These are phyloP conservation scores for Tuber calosporum DNA, from an alignment of 495 filamentous ascomycete species.

Conservation along the genomic window DNA sequence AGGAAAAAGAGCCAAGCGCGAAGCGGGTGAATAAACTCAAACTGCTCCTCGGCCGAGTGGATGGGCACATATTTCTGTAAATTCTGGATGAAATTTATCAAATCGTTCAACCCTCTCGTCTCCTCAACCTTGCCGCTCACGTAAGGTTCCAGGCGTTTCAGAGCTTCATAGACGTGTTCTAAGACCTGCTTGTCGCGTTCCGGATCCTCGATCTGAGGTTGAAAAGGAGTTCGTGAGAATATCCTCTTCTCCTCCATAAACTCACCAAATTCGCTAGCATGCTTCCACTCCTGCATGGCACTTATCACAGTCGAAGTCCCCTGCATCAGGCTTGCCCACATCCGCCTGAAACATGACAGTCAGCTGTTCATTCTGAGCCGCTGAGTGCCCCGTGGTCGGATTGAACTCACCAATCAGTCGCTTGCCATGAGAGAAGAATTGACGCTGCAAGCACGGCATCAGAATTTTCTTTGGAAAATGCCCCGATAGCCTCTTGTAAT, in stretches of 20 bases:
- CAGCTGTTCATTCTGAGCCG: conserved; percentile 18
- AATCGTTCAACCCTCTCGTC: conserved; percentile 64
- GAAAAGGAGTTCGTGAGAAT: conserved; percentile 57
- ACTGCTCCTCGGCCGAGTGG: conserved; percentile 69
- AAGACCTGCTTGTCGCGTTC: conserved; percentile 63
- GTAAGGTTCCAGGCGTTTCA: conserved; percentile 63
- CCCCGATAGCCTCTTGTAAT: conserved; percentile 73
- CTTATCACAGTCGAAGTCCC: conserved; percentile 84
- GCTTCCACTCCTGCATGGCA: conserved; percentile 87
- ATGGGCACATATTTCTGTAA: conserved; percentile 67
- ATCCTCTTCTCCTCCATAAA: conserved; percentile 71
- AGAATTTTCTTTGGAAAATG: conserved; percentile 77
- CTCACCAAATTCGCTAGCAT: conserved; percentile 75
- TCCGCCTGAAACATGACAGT: conserved; percentile 56
- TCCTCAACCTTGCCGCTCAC: conserved; percentile 68
- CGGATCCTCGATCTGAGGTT: conserved; percentile 46
- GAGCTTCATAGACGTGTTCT: conserved; percentile 57
- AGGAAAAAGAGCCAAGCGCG: conserved; percentile 94
- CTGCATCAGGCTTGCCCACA: conserved; percentile 85
- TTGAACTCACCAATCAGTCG: conserved; percentile 78
- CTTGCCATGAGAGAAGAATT: conserved; percentile 90
- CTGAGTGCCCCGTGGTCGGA: conserved; percentile 20
- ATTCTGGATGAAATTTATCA: conserved; percentile 72
- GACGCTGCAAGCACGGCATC: conserved; percentile 91
- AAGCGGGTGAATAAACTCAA: conserved; percentile 76